Evolutionary conservation across 2,329 filamentous ascomycete species (phyloP).

Genomic region (Fusarium secorum): DNA sequence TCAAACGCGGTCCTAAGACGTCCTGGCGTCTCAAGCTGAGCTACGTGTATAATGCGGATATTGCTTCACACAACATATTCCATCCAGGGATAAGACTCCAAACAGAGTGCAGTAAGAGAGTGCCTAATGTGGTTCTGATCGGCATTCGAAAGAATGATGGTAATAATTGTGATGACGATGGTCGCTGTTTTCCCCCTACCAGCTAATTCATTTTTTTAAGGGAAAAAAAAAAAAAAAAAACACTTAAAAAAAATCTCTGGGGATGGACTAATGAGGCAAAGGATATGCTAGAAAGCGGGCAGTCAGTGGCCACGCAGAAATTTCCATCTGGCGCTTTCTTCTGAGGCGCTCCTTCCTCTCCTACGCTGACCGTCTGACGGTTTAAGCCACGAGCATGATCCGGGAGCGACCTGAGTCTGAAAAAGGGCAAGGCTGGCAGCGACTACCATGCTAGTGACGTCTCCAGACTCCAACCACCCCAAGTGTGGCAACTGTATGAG

Average conservation of each 20-base stretch:
- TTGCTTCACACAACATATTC: constrained; percentile 8
- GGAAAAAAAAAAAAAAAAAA: not conserved
- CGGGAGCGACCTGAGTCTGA: constrained; percentile 8
- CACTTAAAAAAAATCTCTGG: not conserved
- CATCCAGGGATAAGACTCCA: not conserved
- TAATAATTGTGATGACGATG: constrained; percentile 26
- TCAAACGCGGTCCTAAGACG: constrained; percentile 7
- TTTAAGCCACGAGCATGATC: constrained; percentile 24
- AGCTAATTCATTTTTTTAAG: not conserved
- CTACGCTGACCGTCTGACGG: constrained; percentile 15
- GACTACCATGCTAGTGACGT: constrained; percentile 28
- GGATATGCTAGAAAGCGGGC: constrained; percentile 6
- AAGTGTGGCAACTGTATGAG: constrained; percentile 12
- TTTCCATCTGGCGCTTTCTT: constrained; percentile 11
- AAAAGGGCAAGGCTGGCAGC: constrained; percentile 31
- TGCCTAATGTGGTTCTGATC: constrained; percentile 22
- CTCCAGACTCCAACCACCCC: constrained; percentile 32
- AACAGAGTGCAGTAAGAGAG: constrained; percentile 9
- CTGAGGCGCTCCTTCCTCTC: not conserved
- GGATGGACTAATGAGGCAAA: constrained; percentile 18
- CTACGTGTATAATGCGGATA: constrained; percentile 13
- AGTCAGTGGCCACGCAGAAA: constrained; percentile 29
- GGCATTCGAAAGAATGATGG: constrained; percentile 3
- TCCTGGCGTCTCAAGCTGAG: constrained; percentile 7
- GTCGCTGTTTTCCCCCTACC: not conserved